Evolutionary conservation across 768 basidiomycete genomes (phyloP).

Genomic region (Tephrocybe sp.): DNA sequence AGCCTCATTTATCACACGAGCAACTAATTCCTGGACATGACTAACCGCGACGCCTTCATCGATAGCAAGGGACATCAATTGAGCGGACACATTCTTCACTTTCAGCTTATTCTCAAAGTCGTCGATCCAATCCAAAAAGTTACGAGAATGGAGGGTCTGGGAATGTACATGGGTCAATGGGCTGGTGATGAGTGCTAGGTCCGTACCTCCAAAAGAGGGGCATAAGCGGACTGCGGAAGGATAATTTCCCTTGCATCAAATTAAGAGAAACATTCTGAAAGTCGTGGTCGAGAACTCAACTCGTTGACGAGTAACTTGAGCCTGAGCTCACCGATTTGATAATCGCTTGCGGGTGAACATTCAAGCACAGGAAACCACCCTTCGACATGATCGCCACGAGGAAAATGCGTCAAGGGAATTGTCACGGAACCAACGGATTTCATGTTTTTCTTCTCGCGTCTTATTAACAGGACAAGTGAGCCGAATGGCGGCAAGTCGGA

Average conservation of each 20-base stretch:
- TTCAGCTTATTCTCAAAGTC: slow-evolving; percentile 68
- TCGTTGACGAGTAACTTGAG: slow-evolving; percentile 75
- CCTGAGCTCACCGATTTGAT: slow-evolving; percentile 73
- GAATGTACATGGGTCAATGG: not conserved
- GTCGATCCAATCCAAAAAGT: slow-evolving; percentile 71
- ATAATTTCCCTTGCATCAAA: slow-evolving; percentile 63
- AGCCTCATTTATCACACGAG: slow-evolving; percentile 68
- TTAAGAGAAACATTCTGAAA: slow-evolving; percentile 9
- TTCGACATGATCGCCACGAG: slow-evolving; percentile 70
- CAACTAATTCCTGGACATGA: slow-evolving; percentile 67
- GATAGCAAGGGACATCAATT: slow-evolving; percentile 67
- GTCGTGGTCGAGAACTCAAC: slow-evolving; percentile 34
- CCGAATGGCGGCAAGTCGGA: slow-evolving; percentile 78
- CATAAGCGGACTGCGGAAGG: slow-evolving; percentile 65
- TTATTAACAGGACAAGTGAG: slow-evolving; percentile 63
- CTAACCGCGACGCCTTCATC: slow-evolving; percentile 63
- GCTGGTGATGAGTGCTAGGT: not conserved
- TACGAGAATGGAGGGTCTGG: slow-evolving; percentile 55
- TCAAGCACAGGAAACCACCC: slow-evolving; percentile 83
- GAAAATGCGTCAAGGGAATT: slow-evolving; percentile 68
- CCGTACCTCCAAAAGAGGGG: slow-evolving; percentile 52
- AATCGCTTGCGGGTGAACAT: slow-evolving; percentile 40
- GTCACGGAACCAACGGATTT: slow-evolving; percentile 65
- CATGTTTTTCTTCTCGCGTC: slow-evolving; percentile 61
- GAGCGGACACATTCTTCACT: slow-evolving; percentile 57